Percentiles rank a stretch among this genome's conserved stretches.
Conservation (phyloP, 2,329 filamentous ascomycete species). For the Xylariaceae sp. region DNA sequence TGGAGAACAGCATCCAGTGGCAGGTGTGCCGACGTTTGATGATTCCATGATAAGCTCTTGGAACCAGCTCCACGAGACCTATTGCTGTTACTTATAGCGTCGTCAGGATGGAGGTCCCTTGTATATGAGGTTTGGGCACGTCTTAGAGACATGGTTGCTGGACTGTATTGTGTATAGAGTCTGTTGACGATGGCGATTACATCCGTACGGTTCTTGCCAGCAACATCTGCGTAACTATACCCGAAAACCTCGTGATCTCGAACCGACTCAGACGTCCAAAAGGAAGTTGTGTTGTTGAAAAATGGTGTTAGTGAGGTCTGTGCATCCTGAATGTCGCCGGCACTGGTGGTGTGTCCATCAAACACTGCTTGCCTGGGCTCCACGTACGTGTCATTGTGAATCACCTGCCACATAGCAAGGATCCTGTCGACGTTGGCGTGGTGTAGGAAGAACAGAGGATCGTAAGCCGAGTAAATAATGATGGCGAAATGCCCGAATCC, state of each 20-base stretch:
- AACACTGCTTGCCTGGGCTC: conserved; percentile 49
- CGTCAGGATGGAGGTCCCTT: no score
- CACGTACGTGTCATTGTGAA: conserved; percentile 67
- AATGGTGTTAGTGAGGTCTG: conserved; percentile 65
- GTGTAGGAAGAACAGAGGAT: conserved; percentile 75
- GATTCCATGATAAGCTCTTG: conserved; percentile 19
- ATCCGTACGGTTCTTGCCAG: conserved; percentile 36
- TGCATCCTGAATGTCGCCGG: conserved; percentile 49
- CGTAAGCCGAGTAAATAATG: conserved; percentile 70
- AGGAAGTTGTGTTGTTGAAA: conserved; percentile 53
- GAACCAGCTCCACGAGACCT: no score
- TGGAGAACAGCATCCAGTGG: conserved; percentile 31
- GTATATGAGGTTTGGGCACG: background rate
- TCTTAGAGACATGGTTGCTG: conserved; percentile 27
- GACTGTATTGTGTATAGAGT: conserved; percentile 51
- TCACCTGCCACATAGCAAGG: conserved; percentile 71
- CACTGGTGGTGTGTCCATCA: conserved; percentile 56
- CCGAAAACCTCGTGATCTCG: conserved; percentile 59
- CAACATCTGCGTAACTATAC: conserved; percentile 70
- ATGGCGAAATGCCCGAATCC: conserved; percentile 63
- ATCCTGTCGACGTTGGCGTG: conserved; percentile 72
- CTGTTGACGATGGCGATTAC: conserved; percentile 53
- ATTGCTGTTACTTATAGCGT: no score
- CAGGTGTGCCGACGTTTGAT: conserved; percentile 16
- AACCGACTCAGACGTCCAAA: conserved; percentile 64